phyloP scores from a whole-genome alignment of 192 early-diverging fungal genomes.

The Gorgonomyces haynaldii region DNA sequence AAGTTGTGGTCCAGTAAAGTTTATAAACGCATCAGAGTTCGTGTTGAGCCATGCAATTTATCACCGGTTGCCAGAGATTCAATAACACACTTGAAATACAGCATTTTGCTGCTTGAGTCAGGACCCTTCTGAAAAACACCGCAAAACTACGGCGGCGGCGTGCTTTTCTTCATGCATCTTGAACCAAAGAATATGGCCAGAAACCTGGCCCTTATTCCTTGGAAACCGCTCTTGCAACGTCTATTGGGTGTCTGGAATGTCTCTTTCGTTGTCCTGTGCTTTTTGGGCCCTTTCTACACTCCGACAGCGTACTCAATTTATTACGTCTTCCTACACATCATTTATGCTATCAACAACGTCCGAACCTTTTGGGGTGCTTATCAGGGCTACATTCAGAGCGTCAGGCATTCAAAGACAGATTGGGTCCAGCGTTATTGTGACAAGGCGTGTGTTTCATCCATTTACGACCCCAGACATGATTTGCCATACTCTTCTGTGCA shows the following conservation, averaged over 20 bases:
- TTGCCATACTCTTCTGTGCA: constrained; percentile 37
- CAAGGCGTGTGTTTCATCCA: constrained; percentile 22
- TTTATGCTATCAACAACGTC: constrained; percentile 23
- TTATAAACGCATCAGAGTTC: no score
- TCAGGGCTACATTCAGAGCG: constrained; percentile 21
- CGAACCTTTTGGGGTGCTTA: constrained; percentile 28
- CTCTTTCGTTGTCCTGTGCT: constrained; percentile 20
- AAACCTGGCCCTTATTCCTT: no score
- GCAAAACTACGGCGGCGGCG: no score
- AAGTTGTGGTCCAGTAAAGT: no score
- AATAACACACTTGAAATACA: no score
- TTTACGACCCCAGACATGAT: constrained; percentile 34
- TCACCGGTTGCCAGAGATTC: no score
- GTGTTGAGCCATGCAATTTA: no score
- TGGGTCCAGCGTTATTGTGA: constrained; percentile 35
- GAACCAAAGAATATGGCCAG: no score
- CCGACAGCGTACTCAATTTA: constrained; percentile 23
- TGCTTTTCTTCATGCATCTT: no score
- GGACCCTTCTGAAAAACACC: no score
- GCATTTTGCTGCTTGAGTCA: no score
- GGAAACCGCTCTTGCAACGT: constrained; percentile 36
- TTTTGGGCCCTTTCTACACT: constrained; percentile 30
- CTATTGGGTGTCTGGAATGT: constrained; percentile 21
- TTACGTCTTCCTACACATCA: constrained; percentile 28
- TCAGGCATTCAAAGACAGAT: constrained; percentile 33